phyloP scores from a whole-genome alignment of 495 filamentous ascomycete genomes.

The Neurospora discreta region DNA sequence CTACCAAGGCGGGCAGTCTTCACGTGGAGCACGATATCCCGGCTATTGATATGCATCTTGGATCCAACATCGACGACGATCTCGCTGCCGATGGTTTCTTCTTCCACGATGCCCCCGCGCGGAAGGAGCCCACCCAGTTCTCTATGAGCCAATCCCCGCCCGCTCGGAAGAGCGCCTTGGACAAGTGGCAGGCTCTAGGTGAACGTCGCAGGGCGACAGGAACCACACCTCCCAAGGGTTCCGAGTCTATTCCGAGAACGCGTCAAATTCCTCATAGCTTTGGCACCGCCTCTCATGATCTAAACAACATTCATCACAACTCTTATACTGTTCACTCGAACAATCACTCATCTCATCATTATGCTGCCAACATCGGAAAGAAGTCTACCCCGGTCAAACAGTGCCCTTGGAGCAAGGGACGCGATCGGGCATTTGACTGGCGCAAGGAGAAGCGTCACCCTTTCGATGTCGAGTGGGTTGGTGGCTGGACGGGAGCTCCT shows the following conservation, averaged over 20 bases:
- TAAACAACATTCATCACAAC: slow-evolving; percentile 12
- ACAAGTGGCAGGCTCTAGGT: slow-evolving; percentile 83
- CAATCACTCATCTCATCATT: slow-evolving; percentile 17
- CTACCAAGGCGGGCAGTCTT: slow-evolving; percentile 34
- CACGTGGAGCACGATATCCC: slow-evolving; percentile 29
- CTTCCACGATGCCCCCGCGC: slow-evolving; percentile 49
- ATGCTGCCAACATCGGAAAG: slow-evolving; percentile 8
- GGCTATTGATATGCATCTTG: slow-evolving; percentile 28
- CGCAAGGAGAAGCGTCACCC: slow-evolving; percentile 54
- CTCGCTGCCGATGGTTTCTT: slow-evolving; percentile 54
- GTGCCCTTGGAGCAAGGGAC: slow-evolving; percentile 35
- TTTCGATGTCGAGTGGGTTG: slow-evolving; percentile 80
- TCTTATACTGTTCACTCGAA: slow-evolving; percentile 11
- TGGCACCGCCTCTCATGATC: slow-evolving; percentile 23
- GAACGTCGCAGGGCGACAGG: slow-evolving; percentile 62
- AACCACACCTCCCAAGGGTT: slow-evolving; percentile 29
- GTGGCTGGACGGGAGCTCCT: slow-evolving; percentile 49
- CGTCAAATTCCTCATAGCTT: slow-evolving; percentile 21
- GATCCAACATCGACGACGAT: slow-evolving; percentile 40
- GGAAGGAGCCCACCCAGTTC: slow-evolving; percentile 23
- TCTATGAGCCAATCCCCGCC: slow-evolving; percentile 40
- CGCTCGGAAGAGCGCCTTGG: slow-evolving; percentile 43
- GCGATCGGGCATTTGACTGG: slow-evolving; percentile 49
- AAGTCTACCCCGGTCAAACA: slow-evolving; percentile 24
- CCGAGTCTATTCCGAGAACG: slow-evolving; percentile 31